Base-by-base conservation (phyloP, 2,329 filamentous ascomycete species). In the Tolypocladium capitatum region DNA sequence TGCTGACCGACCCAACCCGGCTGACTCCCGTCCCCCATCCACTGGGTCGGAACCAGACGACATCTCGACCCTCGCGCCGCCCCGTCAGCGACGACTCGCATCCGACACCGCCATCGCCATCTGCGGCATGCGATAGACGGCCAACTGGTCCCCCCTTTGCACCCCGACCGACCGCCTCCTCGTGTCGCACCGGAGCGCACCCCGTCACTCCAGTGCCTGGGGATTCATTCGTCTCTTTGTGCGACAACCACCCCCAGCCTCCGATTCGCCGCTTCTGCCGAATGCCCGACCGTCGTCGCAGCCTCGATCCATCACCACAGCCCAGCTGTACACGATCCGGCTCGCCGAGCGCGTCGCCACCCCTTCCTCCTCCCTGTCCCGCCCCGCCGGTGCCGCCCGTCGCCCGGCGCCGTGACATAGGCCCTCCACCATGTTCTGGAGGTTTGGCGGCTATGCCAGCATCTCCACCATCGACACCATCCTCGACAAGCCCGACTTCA, bases 381-480 rank as follows among this genome's bases (percentile, higher is more conserved):
- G 18, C 54, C 54, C 33, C 56, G 57, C 61, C 60, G 60, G 58
- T 58, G 60, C 59, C 50, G 50, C 50, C 49, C 50, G 51, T 57
- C 54, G 53, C 57, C 58, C 60, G 58, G 63, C 57, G 61, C 59
- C 55, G 60, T 60, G 57, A 58, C 57, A 52, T 54, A 58, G 56
- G 52, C 48, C 59, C 60, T 64, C 63, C 82, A 91, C 68, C 74
- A 98, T 98, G 92, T 98, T 98, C 71, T 98, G 92, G 92, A 85
- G 91, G 71, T 98, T 97, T 77, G 91, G 92, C 77, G 89, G 89
- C 63, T 97, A 97, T 77, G 87, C 90, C 75, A 94, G 88, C 76
- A 85, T 95, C 70, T 96, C 91, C 60, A 85, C 90, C 63, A 88
- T 98, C 68, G 92, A 97, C 69, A 89, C 84, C 58, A 86, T 98